Evolutionary conservation across 371 early-diverging fungal species (phyloP).

Genomic region (Lichtheimia corymbifera): DNA sequence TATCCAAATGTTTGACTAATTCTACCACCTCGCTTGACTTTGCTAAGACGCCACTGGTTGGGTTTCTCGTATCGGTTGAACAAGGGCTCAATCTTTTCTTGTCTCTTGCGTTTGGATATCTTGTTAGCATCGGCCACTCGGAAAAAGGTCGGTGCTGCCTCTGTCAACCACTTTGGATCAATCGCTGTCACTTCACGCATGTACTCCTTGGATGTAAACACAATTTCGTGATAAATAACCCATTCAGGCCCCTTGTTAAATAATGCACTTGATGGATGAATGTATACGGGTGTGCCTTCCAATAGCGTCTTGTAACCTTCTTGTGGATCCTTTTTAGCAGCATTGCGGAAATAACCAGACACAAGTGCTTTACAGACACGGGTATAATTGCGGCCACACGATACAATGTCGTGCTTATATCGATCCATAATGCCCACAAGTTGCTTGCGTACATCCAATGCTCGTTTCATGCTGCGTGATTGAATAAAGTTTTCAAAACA

Average conservation of each 20-base stretch:
- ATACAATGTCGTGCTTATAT: constrained; percentile 82
- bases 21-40: constrained; percentile 71
- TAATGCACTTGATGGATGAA: constrained; percentile 94
- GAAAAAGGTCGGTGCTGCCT: constrained; percentile 97
- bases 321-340: constrained; percentile 96
- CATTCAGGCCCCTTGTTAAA: constrained; percentile 97
- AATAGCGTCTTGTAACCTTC: constrained; percentile 97
- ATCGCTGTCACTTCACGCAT: constrained; percentile 97
- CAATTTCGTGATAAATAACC: constrained; percentile 97
- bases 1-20: constrained; percentile 81
- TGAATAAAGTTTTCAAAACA: constrained; percentile 97
- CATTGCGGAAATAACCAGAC: constrained; percentile 94
- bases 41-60: constrained; percentile 87
- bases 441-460: constrained; percentile 94
- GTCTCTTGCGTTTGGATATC: constrained; percentile 90
- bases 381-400: constrained; percentile 90
- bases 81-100: constrained; percentile 90
- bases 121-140: constrained; percentile 89
- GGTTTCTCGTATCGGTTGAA: constrained; percentile 91
- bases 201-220: constrained; percentile 96
- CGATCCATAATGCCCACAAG: constrained; percentile 95
- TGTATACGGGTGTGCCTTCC: constrained; percentile 96
- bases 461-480: constrained; percentile 85
- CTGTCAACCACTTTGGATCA: constrained; percentile 96
- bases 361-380: constrained; percentile 89